Evolutionary conservation across 495 filamentous ascomycete genomes (phyloP), one percentile per base, ranked within the genome.

Genomic region (Clohesyomyces aquaticus): DNA sequence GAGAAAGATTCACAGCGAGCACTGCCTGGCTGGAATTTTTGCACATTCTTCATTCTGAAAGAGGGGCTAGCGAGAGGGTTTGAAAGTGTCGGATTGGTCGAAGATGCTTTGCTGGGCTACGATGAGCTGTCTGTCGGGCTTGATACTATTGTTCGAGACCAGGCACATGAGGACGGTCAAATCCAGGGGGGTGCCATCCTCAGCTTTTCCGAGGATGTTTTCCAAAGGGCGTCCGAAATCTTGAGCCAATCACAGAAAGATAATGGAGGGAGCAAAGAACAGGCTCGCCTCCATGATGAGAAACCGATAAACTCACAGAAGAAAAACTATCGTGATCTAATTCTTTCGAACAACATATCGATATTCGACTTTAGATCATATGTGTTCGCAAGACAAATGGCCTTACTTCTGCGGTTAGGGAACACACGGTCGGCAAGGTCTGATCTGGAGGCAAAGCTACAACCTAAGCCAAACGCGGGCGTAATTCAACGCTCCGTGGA

Each of bases 1-100:
- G 95, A 96, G 72, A 91, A 90, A 69, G 94, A 98, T 68, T 84
- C 88, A 3, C 93, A 97, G 77, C 85, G 93, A 43, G 84, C 80
- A 43, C 76, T 98, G 22, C 94, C 95, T 2, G 94, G 94, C 0
- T 98, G 95, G 94, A 98, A 98, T 71, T 98, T 98, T 72, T 97
- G 93, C 74, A 98, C 95, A 0, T 98, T 97, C 72, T 98, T 98
- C 71, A 90, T 98, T 21, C 80, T 98, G 16, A 98, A 98, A 69
- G 94, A 98, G 72, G 94, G 94, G 3, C 80, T 98, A 43, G 92
- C 93, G 3, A 82, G 88, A 59, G 95, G 92, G 0, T 96, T 98
- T 72, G 94, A 98, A 74, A 97, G 90, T 74, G 93, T 97, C 12
- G 95, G 95, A 6, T 78, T 98, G 23, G 91, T 97, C 42, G 94